phyloP scores from a whole-genome alignment of 2,329 filamentous ascomycete species.

The Elsinoe batatas region DNA sequence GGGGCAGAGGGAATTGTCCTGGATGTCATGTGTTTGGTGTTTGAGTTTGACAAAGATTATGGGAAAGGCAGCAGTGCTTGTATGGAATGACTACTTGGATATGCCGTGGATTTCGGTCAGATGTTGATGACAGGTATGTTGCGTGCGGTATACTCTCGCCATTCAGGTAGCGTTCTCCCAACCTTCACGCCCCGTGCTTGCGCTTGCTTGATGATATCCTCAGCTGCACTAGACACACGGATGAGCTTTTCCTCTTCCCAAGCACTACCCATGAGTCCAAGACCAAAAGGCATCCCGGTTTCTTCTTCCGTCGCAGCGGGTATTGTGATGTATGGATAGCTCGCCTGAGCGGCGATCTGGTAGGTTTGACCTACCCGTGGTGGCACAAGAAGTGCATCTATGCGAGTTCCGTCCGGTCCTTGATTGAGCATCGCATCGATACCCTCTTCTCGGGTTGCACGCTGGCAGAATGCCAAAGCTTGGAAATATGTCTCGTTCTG shows the following conservation, averaged over 20 bases:
- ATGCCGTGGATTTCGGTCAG: neutral
- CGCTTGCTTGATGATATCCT: conserved; percentile 26
- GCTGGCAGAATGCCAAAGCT: conserved; percentile 53
- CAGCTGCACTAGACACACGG: conserved; percentile 35
- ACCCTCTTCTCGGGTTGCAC: conserved; percentile 51
- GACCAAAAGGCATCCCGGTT: conserved; percentile 36
- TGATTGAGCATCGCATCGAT: conserved; percentile 56
- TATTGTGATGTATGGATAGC: conserved; percentile 62
- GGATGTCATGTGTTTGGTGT: no score
- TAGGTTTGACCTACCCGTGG: conserved; percentile 57
- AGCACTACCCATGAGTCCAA: conserved; percentile 30
- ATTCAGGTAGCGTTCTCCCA: conserved; percentile 5
- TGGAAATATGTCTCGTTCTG: conserved; percentile 58
- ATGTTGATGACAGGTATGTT: conserved; percentile 12
- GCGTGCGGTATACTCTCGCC: neutral
- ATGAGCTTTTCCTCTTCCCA: conserved; percentile 26
- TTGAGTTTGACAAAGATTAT: no score
- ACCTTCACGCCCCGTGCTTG: neutral
- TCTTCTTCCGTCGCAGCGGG: conserved; percentile 48
- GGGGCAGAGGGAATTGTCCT: neutral
- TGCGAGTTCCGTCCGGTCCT: conserved; percentile 31
- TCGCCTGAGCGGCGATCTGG: conserved; percentile 64
- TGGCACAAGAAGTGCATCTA: conserved; percentile 59
- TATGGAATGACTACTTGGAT: neutral
- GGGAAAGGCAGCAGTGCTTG: no score